Evolutionary conservation across 2,329 filamentous ascomycete genomes (phyloP), one percentile per base, ranked within the genome.

Genomic region (Ophiosphaerella korrae): DNA sequence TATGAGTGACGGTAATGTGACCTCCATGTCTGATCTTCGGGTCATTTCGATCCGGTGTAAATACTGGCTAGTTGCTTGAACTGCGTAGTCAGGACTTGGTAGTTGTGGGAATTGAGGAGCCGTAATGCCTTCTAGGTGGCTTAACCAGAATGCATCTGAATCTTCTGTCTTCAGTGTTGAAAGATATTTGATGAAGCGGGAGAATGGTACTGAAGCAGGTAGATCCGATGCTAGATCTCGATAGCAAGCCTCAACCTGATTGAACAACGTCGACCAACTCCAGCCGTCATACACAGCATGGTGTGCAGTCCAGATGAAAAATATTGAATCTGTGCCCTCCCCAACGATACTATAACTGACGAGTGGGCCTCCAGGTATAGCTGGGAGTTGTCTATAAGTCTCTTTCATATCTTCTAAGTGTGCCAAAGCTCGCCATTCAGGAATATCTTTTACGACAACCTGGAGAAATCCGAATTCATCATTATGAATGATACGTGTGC

Each of bases 401-500:
- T 64, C 63, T 8, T 55, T 60, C 42, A 73, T 62, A 21, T 71
- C 62, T 16, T 63, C 50, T 2, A 68, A 41, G 34, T 55, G 44
- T 2, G 46, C 38, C 13, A 66, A 38, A 8, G 52, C 36, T 5
- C 55, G 49, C 68, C 68, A 71, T 14, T 56, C 32, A 1, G 57
- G 50, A 7, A 47, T 47, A 21, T 66, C 63, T 21, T 57, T 58
- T 13, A 71, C 37, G 1, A 71, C 68, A n/a, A 70, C 64, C 42
- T 73, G 70, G 3, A 73, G 12, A 44, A 70, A 72, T 11, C 68
- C 70, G 39, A 52, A 58, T n/a, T 62, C 46, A 16, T 70, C 66
- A 6, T 61, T 64, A 32, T 67, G 66, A 4, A 72, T 55, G 24
- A 73, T 62, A 4, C 79, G 74, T 21, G 80, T 82, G 16, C 80